Evolutionary conservation across 768 basidiomycete species (phyloP).

Genomic region (Lactarius psammicola): DNA sequence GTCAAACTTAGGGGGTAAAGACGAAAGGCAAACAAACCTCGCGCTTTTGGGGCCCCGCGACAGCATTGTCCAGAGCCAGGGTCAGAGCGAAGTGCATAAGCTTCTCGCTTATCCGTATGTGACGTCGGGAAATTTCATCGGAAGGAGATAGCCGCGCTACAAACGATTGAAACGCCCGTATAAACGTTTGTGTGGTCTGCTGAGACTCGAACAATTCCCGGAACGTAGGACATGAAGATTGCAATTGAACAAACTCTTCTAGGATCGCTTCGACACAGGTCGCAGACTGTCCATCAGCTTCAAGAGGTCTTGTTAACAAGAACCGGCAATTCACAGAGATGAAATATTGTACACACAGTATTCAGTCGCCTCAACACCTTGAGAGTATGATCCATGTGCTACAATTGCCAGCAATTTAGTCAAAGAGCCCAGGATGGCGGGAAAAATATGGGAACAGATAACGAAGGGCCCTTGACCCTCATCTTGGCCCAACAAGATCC

Average conservation of each 20-base stretch:
- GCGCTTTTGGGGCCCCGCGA: constrained; percentile 64
- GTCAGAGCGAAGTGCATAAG: constrained; percentile 67
- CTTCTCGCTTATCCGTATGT: constrained; percentile 63
- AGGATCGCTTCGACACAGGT: constrained; percentile 53
- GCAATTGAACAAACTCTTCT: constrained; percentile 67
- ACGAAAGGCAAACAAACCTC: constrained; percentile 47
- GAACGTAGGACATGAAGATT: constrained; percentile 62
- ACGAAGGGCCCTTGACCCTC: constrained; percentile 43
- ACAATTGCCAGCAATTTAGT: constrained; percentile 48
- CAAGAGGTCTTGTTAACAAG: not conserved
- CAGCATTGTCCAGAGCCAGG: constrained; percentile 61
- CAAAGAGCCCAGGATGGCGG: constrained; percentile 68
- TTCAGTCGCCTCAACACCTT: constrained; percentile 31
- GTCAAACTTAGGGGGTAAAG: not conserved
- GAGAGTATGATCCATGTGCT: constrained; percentile 4
- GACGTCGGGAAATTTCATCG: constrained; percentile 42
- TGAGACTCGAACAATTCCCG: constrained; percentile 73
- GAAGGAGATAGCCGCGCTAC: constrained; percentile 43
- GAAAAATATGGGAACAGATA: constrained; percentile 65
- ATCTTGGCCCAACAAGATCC: constrained; percentile 52
- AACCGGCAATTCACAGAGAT: not conserved
- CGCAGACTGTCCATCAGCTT: constrained; percentile 16
- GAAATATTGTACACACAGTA: constrained; percentile 17
- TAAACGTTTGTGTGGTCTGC: constrained; percentile 62
- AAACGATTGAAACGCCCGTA: constrained; percentile 62